A percentile compares a stretch with the other conserved stretches of the same genome.
Conservation (phyloP, 2,329 filamentous ascomycete species). For the Hymenoscyphus repandus region DNA sequence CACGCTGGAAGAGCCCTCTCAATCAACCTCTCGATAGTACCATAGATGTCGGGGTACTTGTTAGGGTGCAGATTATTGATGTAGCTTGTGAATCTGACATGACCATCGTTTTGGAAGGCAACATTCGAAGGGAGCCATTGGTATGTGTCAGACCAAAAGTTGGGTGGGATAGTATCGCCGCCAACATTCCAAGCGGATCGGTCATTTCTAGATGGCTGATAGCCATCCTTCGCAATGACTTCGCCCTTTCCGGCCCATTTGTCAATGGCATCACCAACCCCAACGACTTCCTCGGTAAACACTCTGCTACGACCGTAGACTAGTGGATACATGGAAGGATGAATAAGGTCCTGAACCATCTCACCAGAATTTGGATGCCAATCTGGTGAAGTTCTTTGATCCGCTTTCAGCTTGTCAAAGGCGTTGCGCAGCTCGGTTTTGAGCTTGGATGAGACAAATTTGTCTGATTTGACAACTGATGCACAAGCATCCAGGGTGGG, state of each 20-base stretch:
- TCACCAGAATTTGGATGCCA: slow-evolving; percentile 55
- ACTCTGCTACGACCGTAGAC: slow-evolving; percentile 45
- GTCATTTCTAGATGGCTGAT: neutral
- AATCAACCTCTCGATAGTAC: slow-evolving; percentile 33
- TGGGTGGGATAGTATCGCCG: too few species aligned
- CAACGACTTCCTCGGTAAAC: slow-evolving; percentile 28
- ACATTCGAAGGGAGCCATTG: slow-evolving; percentile 40
- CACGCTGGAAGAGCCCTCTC: slow-evolving; percentile 28
- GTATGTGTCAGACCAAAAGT: slow-evolving; percentile 32
- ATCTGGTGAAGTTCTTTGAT: slow-evolving; percentile 46
- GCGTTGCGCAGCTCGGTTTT: neutral
- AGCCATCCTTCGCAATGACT: neutral
- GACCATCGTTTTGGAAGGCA: slow-evolving; percentile 16
- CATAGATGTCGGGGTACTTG: slow-evolving; percentile 31
- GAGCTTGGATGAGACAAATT: neutral
- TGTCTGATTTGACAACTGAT: slow-evolving; percentile 4
- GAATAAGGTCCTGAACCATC: slow-evolving; percentile 56
- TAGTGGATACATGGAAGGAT: slow-evolving; percentile 60
- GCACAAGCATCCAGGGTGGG: slow-evolving; percentile 1
- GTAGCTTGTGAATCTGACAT: slow-evolving; percentile 17
- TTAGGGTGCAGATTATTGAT: slow-evolving; percentile 38
- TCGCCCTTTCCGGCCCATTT: slow-evolving; percentile 1
- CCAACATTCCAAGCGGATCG: neutral
- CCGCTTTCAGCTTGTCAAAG: slow-evolving; percentile 40
- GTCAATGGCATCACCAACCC: slow-evolving; percentile 23